These are phyloP conservation scores for Cordyceps fumosorosea DNA, from an alignment of 2,329 filamentous ascomycete species.

Conservation along the genomic window DNA sequence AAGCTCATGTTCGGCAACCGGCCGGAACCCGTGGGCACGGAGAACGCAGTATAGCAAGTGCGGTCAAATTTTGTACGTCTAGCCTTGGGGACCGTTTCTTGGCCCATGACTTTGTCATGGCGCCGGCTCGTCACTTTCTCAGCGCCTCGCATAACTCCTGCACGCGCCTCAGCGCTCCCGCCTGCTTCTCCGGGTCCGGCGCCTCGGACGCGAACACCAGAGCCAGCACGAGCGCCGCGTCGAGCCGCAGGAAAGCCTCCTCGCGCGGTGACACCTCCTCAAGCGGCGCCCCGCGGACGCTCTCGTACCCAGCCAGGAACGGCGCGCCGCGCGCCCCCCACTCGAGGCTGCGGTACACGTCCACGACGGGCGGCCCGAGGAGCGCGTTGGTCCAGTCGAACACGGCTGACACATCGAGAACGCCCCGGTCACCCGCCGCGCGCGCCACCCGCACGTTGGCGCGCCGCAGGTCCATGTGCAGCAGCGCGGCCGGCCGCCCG, in stretches of 20 bases:
- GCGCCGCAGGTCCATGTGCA: conserved; percentile 18
- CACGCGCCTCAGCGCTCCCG: conserved; percentile 11
- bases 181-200: conserved; percentile 12
- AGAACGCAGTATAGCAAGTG: conserved; percentile 21
- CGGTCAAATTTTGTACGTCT: too few relatives aligned
- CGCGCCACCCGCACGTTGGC: conserved; percentile 12
- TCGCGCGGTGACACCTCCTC: conserved; percentile 7
- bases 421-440: neutral
- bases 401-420: conserved; percentile 7
- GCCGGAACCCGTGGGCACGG: conserved; percentile 72
- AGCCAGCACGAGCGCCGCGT: conserved; percentile 17
- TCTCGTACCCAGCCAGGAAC: conserved; percentile 14
- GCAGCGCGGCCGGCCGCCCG: conserved; percentile 5
- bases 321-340: conserved; percentile 1
- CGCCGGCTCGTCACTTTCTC: neutral
- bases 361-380: conserved; percentile 14
- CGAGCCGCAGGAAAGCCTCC: conserved; percentile 15
- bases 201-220: conserved; percentile 18
- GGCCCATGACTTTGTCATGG: neutral
- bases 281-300: neutral
- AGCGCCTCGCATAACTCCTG: conserved; percentile 11
- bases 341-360: conserved; percentile 16
- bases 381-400: conserved; percentile 18
- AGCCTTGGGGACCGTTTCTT: too few relatives aligned
- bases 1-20: conserved; percentile 80